Evolutionary conservation across 2,329 filamentous ascomycete species (phyloP), one percentile per base, ranked within the genome.

Genomic region (Sphaerulina musiva): DNA sequence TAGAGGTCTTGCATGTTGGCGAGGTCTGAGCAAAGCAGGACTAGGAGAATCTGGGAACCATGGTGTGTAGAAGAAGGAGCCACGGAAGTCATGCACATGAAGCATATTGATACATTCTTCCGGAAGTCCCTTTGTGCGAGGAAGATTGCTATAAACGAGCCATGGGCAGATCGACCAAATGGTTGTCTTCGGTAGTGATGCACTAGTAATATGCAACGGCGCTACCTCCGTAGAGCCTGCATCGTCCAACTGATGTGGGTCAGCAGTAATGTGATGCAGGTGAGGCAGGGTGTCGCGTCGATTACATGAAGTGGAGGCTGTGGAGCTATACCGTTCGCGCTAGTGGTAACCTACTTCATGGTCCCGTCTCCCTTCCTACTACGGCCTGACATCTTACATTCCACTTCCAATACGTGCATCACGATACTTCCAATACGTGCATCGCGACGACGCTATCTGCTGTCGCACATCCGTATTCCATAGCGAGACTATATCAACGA

Each of bases 1-100:
- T 51, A 51, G 14, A 46, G 41, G 20, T 51, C 42, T 46, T 51
- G 48, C 48, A 51, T 51, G 2, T 44, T n/a, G 5, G 42, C 17
- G 20, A 29, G 6, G 42, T 9, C 8, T 26, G 42, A 7, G 6
- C 17, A 26, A 29, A 4, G 34, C 4, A 10, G 34, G 10, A 36
- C 10, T 26, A 12, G 7, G 3, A 26, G 23, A 26, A 9, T 29
- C 23, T 44, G 11, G 42, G 20, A 6, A 10, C 42, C 11, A 26
- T 26, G 17, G 42, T 3, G 5, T 44, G 23, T 9, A 4, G 11
- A 17, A n/a, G 23, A 17, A 17, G 3, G n/a, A 42, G 11, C 14
- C 11, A 17, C 14, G 40, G 14, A 29, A 29, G 26, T 29, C 26
- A 29, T 29, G 12, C 20, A 26, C 42, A 29, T 44, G 42, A 44